phyloP scores from a whole-genome alignment of 1,284 basidiomycete species.

The Papiliotrema fonsecae region DNA sequence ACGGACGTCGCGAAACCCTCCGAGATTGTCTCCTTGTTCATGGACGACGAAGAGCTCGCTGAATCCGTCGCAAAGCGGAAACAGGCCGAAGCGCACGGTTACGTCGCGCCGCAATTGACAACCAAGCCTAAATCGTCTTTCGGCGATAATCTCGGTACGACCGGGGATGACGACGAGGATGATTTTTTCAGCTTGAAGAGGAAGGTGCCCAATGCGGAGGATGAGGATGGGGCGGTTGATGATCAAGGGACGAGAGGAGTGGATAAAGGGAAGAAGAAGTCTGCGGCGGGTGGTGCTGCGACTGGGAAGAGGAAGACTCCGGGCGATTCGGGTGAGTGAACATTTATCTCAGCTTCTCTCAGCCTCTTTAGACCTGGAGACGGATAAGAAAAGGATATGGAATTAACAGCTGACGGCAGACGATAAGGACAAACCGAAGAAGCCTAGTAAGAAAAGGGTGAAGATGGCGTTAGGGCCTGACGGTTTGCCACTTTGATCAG shows the following conservation, averaged over 20 bases:
- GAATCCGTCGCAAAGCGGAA: constrained; percentile 47
- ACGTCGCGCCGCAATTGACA: constrained; percentile 20
- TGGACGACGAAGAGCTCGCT: constrained; percentile 73
- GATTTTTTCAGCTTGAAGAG: constrained; percentile 35
- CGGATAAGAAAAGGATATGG: constrained; percentile 6
- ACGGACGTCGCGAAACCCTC: constrained; percentile 88
- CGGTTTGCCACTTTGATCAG: constrained; percentile 34
- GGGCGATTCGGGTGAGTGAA: neutral
- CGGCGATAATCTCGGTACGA: constrained; percentile 34
- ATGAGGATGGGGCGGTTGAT: constrained; percentile 30
- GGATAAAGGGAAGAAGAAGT: constrained; percentile 3
- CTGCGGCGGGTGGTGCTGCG: neutral
- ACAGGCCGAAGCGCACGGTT: constrained; percentile 47
- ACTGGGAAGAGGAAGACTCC: neutral
- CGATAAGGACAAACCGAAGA: constrained; percentile 13
- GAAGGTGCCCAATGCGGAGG: constrained; percentile 22
- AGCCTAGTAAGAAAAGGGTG: constrained; percentile 38
- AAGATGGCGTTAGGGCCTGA: constrained; percentile 42
- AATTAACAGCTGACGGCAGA: neutral
- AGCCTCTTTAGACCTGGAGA: neutral
- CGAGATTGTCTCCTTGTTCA: constrained; percentile 91
- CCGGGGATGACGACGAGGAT: constrained; percentile 37
- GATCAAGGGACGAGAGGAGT: constrained; percentile 4
- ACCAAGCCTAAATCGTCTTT: constrained; percentile 20
- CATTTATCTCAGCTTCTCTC: no score